Percentiles rank a stretch among this genome's conserved stretches.
phyloP scores from a whole-genome alignment of 345 rosid genomes.

The Citrus reticulata region DNA sequence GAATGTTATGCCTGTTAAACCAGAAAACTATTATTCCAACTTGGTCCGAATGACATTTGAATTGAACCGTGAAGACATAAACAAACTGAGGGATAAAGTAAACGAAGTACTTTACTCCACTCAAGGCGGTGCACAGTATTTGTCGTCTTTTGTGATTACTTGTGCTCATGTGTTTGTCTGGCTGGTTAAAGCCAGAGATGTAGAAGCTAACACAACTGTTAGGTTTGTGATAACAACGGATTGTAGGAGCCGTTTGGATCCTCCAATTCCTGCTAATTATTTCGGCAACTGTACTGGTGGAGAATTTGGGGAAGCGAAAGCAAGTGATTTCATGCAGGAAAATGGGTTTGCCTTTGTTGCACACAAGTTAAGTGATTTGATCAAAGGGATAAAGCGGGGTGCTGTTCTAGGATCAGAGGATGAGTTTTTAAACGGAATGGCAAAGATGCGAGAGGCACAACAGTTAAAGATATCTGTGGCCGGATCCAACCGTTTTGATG shows the following conservation, averaged over 20 bases:
- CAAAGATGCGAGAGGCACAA: no score
- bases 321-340: not conserved
- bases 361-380: not conserved
- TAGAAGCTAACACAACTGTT: not conserved
- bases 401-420: not conserved
- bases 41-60: slow-evolving; percentile 17
- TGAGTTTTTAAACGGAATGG: no score
- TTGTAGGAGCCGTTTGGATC: not conserved
- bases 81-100: not conserved
- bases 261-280: slow-evolving; percentile 15
- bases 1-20: not conserved
- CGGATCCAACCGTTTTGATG: not conserved
- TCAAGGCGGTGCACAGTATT: no score
- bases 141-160: no score
- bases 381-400: not conserved
- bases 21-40: no score
- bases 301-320: not conserved
- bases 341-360: not conserved
- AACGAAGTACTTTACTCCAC: no score
- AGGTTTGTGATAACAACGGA: slow-evolving; percentile 17
- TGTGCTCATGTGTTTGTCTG: no score
- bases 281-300: slow-evolving; percentile 25
- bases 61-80: slow-evolving; percentile 19
- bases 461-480: not conserved
- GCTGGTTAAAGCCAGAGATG: slow-evolving; percentile 1